phyloP scores from a whole-genome alignment of 2,329 filamentous ascomycete species.

The Stagonosporopsis chrysanthemi region DNA sequence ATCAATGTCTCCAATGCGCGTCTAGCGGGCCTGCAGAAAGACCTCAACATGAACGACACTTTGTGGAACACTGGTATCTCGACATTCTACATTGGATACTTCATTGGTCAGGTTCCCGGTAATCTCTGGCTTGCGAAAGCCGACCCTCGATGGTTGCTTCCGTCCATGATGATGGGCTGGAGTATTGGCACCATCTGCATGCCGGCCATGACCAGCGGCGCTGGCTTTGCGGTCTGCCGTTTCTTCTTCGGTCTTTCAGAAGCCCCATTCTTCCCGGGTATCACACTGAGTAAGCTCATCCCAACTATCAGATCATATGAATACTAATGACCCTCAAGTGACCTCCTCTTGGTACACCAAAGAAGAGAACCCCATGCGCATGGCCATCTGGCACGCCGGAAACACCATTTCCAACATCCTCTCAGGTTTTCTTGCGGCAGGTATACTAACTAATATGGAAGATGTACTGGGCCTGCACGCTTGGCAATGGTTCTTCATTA shows the following conservation, averaged over 20 bases:
- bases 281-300: slow-evolving; percentile 46
- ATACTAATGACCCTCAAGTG: slow-evolving; percentile 10
- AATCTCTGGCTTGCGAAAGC: slow-evolving; percentile 56
- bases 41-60: slow-evolving; percentile 41
- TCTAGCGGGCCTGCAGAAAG: slow-evolving; percentile 49
- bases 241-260: slow-evolving; percentile 52
- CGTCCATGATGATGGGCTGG: slow-evolving; percentile 53
- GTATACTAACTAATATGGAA: slow-evolving; percentile 56
- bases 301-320: background rate
- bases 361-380: slow-evolving; percentile 53
- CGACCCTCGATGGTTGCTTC: slow-evolving; percentile 47
- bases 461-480: slow-evolving; percentile 46
- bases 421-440: slow-evolving; percentile 56
- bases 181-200: slow-evolving; percentile 56
- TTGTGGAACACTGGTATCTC: slow-evolving; percentile 54
- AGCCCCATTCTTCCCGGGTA: slow-evolving; percentile 51
- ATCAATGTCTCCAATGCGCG: slow-evolving; percentile 54
- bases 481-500: slow-evolving; percentile 58
- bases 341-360: slow-evolving; percentile 59
- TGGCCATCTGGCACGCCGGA: slow-evolving; percentile 58
- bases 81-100: slow-evolving; percentile 57
- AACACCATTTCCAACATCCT: slow-evolving; percentile 57
- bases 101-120: slow-evolving; percentile 56
- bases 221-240: slow-evolving; percentile 48
- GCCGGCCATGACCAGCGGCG: slow-evolving; percentile 49